Evolutionary conservation across 257 asterid species (phyloP).

Genomic region (Solanum lignicaule): DNA sequence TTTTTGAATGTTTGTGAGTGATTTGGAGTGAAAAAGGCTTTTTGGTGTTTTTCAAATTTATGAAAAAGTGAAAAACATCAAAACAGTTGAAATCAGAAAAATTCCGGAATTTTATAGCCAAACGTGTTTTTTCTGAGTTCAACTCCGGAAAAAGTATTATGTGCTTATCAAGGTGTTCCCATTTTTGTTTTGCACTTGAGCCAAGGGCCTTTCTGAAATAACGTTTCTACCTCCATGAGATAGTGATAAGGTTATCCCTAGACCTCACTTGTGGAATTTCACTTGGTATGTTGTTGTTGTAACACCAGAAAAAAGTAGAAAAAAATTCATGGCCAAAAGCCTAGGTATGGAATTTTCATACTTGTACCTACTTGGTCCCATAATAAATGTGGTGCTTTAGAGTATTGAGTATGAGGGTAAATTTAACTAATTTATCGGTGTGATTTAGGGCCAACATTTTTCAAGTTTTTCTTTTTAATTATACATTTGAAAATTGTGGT

Average conservation of each 20-base stretch:
- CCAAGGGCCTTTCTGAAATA: neutral
- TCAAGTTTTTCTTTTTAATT: neutral
- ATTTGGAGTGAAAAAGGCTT: neutral
- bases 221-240: neutral
- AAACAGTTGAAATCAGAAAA: neutral
- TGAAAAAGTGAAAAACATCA: neutral
- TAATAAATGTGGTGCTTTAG: neutral
- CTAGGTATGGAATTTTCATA: neutral
- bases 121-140: neutral
- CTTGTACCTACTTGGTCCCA: neutral
- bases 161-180: neutral
- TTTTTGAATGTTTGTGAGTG: neutral
- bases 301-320: neutral
- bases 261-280: neutral
- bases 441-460: neutral
- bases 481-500: neutral
- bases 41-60: neutral
- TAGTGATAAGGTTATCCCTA: neutral
- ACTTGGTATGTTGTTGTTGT: neutral
- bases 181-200: neutral
- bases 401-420: neutral
- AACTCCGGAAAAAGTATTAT: neutral
- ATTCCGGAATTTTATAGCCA: neutral
- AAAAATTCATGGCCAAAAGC: neutral
- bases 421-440: neutral